phyloP scores from a whole-genome alignment of 2,329 filamentous ascomycete species.

The Chaetoscypha palmicola region DNA sequence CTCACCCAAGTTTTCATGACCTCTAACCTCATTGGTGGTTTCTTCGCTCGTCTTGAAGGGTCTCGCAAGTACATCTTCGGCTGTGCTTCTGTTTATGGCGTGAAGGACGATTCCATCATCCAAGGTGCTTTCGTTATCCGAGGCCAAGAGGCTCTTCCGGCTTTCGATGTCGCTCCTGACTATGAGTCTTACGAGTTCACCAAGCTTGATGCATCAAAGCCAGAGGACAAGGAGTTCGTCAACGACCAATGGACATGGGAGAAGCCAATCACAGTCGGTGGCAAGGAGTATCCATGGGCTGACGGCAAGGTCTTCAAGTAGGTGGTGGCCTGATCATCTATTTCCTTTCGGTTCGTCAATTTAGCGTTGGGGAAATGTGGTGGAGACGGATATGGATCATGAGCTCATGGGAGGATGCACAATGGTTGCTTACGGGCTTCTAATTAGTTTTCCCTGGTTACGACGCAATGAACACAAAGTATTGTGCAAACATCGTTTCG shows the following conservation, averaged over 20 bases:
- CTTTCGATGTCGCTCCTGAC: slow-evolving; percentile 96
- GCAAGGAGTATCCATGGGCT: slow-evolving; percentile 83
- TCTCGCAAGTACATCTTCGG: slow-evolving; percentile 99
- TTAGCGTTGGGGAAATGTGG: slow-evolving; percentile 18
- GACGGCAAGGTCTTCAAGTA: slow-evolving; percentile 99
- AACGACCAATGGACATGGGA: slow-evolving; percentile 91
- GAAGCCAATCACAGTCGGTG: slow-evolving; percentile 68
- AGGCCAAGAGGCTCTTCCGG: slow-evolving; percentile 76
- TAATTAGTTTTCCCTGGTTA: too few relatives aligned
- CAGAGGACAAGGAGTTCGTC: slow-evolving; percentile 78
- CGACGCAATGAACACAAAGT: too few relatives aligned
- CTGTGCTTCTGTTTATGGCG: slow-evolving; percentile 78
- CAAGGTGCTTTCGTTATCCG: slow-evolving; percentile 92
- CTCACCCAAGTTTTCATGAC: slow-evolving; percentile 98
- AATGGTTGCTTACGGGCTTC: slow-evolving; percentile 7
- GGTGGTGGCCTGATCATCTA: slow-evolving; percentile 30
- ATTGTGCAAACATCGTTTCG: too few relatives aligned
- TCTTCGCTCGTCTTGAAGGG: slow-evolving; percentile 93
- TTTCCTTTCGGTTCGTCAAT: slow-evolving; percentile 14
- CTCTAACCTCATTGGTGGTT: slow-evolving; percentile 95
- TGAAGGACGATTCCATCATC: slow-evolving; percentile 83
- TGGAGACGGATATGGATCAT: slow-evolving; percentile 19
- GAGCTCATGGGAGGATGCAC: slow-evolving; percentile 10
- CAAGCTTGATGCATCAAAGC: slow-evolving; percentile 87
- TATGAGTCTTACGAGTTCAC: slow-evolving; percentile 93